These are phyloP conservation scores for Tetrahymena borealis DNA, from an alignment of 73 alveolate genomes.

Conservation along the genomic window DNA sequence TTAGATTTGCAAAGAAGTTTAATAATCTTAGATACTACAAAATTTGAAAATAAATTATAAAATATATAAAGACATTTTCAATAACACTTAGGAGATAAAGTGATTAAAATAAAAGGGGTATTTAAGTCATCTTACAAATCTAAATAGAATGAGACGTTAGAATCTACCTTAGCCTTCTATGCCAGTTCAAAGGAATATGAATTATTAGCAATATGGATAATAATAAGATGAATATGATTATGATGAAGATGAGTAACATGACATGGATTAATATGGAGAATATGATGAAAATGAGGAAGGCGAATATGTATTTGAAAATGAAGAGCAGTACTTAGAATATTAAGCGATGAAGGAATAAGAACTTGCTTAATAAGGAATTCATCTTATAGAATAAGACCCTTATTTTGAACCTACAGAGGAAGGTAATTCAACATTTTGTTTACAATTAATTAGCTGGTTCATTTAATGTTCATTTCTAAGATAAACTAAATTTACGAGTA, in stretches of 20 bases:
- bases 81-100: too few relatives aligned
- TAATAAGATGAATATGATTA: not conserved
- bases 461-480: not conserved
- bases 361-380: not conserved
- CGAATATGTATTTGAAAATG: not conserved
- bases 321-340: not conserved
- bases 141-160: too few relatives aligned
- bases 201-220: not conserved
- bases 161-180: too few relatives aligned
- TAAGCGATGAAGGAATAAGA: not conserved
- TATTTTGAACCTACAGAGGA: not conserved
- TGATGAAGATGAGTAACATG: too few relatives aligned
- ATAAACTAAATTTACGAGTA: too few relatives aligned
- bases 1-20: not conserved
- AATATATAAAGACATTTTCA: too few relatives aligned
- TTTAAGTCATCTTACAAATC: too few relatives aligned
- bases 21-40: too few relatives aligned
- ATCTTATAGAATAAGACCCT: not conserved
- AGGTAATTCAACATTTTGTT: not conserved
- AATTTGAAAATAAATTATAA: too few relatives aligned
- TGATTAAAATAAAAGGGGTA: too few relatives aligned
- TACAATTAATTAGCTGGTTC: not conserved
- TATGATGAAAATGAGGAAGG: not conserved
- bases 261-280: not conserved
- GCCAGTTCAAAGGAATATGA: not conserved